These are phyloP conservation scores for Cryptococcus neoformans DNA, from an alignment of 1,284 basidiomycete species.

Conservation along the genomic window DNA sequence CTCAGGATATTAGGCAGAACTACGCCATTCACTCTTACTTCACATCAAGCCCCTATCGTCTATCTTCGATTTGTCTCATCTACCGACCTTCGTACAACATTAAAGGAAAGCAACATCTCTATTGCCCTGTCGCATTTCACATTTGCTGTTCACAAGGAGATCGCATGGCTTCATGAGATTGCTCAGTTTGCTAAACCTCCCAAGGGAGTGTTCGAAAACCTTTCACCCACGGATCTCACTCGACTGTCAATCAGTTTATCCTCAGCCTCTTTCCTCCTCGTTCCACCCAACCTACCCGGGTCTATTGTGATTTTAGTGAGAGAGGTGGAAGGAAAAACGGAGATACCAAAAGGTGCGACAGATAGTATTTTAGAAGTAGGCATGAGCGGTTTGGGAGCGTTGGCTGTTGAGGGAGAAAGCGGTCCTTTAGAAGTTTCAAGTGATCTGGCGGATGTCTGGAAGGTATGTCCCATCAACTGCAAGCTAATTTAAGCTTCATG, in stretches of 20 bases:
- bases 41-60: conserved; percentile 51
- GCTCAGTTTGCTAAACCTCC: conserved; percentile 73
- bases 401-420: conserved; percentile 62
- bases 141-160: conserved; percentile 61
- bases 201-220: conserved; percentile 89
- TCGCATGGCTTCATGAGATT: conserved; percentile 65
- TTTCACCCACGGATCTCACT: conserved; percentile 86
- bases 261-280: conserved; percentile 65
- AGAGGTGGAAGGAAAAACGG: conserved; percentile 64
- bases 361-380: conserved; percentile 58
- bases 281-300: conserved; percentile 62
- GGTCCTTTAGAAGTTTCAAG: conserved; percentile 10
- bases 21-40: conserved; percentile 33
- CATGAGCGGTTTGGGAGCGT: conserved; percentile 53
- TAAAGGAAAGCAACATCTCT: conserved; percentile 76
- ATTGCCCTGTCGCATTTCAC: conserved; percentile 65
- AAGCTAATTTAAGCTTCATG: too few species aligned
- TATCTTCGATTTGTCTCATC: conserved; percentile 67
- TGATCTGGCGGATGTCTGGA: conserved; percentile 59
- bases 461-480: conserved; percentile 50
- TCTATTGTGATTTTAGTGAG: conserved; percentile 65
- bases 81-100: conserved; percentile 60
- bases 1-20: conserved; percentile 27
- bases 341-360: conserved; percentile 64
- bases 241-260: conserved; percentile 61